phyloP scores from a whole-genome alignment of 345 rosid species.

The Salix suchowensis region DNA sequence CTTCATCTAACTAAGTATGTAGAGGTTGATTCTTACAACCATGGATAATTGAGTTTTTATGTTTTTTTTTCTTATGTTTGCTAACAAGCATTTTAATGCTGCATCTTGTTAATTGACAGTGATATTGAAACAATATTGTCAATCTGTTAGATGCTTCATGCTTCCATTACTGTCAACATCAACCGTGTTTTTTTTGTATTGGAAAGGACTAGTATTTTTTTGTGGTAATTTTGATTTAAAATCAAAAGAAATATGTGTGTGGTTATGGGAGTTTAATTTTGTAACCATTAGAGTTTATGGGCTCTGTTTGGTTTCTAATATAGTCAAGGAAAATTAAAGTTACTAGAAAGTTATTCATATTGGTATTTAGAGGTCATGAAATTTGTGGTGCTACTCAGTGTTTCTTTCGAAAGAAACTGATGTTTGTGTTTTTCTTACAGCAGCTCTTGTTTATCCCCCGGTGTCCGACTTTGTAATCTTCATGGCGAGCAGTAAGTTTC shows the following conservation, averaged over 20 bases:
- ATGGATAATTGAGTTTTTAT: too few species aligned
- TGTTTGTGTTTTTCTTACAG: not conserved
- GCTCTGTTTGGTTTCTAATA: not conserved
- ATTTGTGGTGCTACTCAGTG: not conserved
- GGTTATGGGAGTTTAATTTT: not conserved
- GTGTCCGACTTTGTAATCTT: not conserved
- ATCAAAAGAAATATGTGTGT: not conserved
- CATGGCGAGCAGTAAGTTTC: constrained; percentile 39
- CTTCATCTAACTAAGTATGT: too few species aligned
- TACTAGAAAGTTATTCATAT: not conserved
- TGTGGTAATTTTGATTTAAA: not conserved
- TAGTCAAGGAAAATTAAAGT: not conserved
- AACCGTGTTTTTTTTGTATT: not conserved
- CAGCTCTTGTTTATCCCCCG: not conserved
- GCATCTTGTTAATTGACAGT: too few species aligned
- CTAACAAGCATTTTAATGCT: too few species aligned
- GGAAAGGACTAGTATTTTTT: not conserved
- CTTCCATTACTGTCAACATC: too few species aligned
- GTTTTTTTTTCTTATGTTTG: too few species aligned
- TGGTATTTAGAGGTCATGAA: not conserved
- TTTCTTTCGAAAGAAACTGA: not conserved
- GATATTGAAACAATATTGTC: too few species aligned
- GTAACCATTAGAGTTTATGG: not conserved
- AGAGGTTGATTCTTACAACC: too few species aligned
- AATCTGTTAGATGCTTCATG: too few species aligned